These are phyloP conservation scores for Leccinum aurantiacum DNA, from an alignment of 768 basidiomycete species.

Conservation along the genomic window DNA sequence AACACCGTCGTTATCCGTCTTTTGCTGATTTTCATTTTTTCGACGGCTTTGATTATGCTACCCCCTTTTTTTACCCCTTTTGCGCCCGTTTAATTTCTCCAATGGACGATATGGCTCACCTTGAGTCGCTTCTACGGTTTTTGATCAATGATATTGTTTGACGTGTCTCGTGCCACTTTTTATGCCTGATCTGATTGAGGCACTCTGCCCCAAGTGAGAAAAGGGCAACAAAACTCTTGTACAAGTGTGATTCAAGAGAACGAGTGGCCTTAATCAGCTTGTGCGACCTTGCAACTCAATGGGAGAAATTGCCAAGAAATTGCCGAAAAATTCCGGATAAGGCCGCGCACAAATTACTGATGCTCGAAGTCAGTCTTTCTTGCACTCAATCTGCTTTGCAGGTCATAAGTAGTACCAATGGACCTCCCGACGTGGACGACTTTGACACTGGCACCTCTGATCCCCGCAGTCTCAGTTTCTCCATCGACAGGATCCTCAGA, in stretches of 20 bases:
- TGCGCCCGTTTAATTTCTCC: no score
- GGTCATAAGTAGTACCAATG: constrained; percentile 53
- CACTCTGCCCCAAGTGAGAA: not conserved
- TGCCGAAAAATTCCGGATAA: not conserved
- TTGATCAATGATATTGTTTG: not conserved
- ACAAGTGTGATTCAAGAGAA: not conserved
- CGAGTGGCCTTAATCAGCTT: not conserved
- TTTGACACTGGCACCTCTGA: constrained; percentile 23
- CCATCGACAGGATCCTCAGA: constrained; percentile 47
- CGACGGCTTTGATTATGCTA: no score
- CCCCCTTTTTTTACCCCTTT: no score
- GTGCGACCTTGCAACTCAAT: not conserved
- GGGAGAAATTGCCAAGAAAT: not conserved
- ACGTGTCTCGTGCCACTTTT: not conserved
- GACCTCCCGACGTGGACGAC: constrained; percentile 37
- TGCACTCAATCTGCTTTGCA: constrained; percentile 54
- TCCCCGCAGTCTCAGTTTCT: constrained; percentile 34
- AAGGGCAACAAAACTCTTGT: not conserved
- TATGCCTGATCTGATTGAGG: not conserved
- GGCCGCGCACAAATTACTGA: not conserved
- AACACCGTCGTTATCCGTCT: no score
- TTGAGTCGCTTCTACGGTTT: not conserved
- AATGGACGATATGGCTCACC: no score
- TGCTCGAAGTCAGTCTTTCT: constrained; percentile 24
- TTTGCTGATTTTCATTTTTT: no score